Evolutionary conservation across 2,329 filamentous ascomycete genomes (phyloP).

Genomic region (Zasmidium angulare): DNA sequence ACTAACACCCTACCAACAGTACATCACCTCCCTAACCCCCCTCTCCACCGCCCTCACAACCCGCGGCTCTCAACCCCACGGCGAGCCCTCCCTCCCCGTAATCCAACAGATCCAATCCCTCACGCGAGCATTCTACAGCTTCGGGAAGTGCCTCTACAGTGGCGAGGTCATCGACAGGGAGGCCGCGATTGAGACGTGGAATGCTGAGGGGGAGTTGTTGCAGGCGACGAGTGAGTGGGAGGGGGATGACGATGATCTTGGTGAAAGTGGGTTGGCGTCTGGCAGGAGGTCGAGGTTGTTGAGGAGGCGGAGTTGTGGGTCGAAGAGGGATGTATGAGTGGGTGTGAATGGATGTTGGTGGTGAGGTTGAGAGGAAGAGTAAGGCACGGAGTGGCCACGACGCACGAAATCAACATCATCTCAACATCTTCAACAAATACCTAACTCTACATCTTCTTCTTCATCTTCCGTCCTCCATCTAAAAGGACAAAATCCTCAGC

Average conservation of each 20-base stretch:
- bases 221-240: constrained; percentile 13
- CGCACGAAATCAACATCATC: neutral
- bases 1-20: constrained; percentile 3
- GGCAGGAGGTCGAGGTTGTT: constrained; percentile 2
- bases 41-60: constrained; percentile 7
- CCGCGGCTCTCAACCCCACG: constrained; percentile 37
- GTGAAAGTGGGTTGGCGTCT: neutral
- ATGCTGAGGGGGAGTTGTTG: constrained; percentile 33
- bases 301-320: constrained; percentile 1
- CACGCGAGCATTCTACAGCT: constrained; percentile 28
- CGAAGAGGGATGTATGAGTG: neutral
- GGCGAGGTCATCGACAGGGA: constrained; percentile 31
- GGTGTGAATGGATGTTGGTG: neutral
- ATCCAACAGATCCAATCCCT: constrained; percentile 32
- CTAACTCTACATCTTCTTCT: constrained; percentile 1
- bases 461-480: neutral
- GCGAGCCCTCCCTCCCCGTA: constrained; percentile 38
- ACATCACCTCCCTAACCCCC: constrained; percentile 1
- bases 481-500: neutral
- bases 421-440: neutral
- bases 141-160: constrained; percentile 17
- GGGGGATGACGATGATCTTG: neutral
- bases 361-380: neutral
- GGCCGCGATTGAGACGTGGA: constrained; percentile 38
- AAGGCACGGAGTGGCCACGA: constrained; percentile 3